phyloP scores from a whole-genome alignment of 2,329 filamentous ascomycete genomes.

The Madurella mycetomatis region DNA sequence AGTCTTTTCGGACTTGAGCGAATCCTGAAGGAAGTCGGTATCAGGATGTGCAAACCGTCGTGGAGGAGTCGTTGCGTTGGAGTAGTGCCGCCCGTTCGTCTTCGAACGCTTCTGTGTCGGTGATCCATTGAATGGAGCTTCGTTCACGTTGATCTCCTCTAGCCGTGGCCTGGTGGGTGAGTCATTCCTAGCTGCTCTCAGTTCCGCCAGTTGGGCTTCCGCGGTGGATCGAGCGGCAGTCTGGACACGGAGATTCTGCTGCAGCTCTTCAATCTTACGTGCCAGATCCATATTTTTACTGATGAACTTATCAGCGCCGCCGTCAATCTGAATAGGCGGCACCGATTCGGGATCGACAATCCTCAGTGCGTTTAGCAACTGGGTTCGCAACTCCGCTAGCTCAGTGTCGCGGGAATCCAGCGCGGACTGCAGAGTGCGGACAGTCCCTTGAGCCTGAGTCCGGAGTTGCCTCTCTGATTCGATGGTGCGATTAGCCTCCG shows the following conservation, averaged over 20 bases:
- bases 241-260: slow-evolving; percentile 80
- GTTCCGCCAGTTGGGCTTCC: slow-evolving; percentile 74
- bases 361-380: slow-evolving; percentile 77
- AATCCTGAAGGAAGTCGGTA: slow-evolving; percentile 54
- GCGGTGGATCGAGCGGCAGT: slow-evolving; percentile 76
- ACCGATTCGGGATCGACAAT: slow-evolving; percentile 75
- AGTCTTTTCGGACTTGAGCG: slow-evolving; percentile 77
- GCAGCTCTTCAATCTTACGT: slow-evolving; percentile 80
- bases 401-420: slow-evolving; percentile 78
- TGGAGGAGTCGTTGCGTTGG: slow-evolving; percentile 72
- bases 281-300: slow-evolving; percentile 79
- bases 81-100: slow-evolving; percentile 55
- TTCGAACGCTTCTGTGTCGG: slow-evolving; percentile 63
- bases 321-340: slow-evolving; percentile 58
- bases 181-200: slow-evolving; percentile 70
- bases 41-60: slow-evolving; percentile 63
- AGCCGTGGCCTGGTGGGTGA: slow-evolving; percentile 68
- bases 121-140: slow-evolving; percentile 68
- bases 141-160: slow-evolving; percentile 83
- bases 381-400: slow-evolving; percentile 71
- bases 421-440: slow-evolving; percentile 72
- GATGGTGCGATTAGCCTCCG: slow-evolving; percentile 82
- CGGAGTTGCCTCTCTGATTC: slow-evolving; percentile 87
- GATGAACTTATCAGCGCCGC: slow-evolving; percentile 58
- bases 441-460: slow-evolving; percentile 78